These are phyloP conservation scores for Prosopis cineraria DNA, from an alignment of 306 rosid species.

Conservation along the genomic window DNA sequence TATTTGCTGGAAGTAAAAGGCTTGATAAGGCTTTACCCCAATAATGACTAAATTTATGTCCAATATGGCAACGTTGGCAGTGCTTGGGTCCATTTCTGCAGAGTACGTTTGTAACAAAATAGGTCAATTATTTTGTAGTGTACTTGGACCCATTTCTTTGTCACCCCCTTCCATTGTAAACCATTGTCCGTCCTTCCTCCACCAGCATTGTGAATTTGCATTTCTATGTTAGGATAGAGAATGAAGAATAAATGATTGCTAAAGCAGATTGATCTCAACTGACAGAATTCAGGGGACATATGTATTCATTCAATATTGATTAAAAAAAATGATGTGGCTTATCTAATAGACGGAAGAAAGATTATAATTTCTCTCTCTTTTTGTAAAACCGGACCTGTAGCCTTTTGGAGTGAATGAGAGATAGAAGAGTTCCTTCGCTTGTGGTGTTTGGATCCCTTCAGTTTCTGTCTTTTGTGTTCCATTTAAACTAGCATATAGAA, in stretches of 20 bases:
- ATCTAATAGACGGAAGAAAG: background rate
- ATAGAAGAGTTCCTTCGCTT: background rate
- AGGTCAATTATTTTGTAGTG: background rate
- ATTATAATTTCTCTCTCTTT: background rate
- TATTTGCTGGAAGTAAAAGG: background rate
- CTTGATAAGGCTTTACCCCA: background rate
- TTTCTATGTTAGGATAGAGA: background rate
- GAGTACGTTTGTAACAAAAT: background rate
- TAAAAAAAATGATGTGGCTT: background rate
- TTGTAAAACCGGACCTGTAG: background rate
- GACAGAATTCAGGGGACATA: background rate
- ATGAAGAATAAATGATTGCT: background rate
- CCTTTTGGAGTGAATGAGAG: background rate
- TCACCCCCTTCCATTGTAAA: background rate
- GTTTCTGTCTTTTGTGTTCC: background rate
- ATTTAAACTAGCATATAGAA: background rate
- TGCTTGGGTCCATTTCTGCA: slow-evolving; percentile 7
- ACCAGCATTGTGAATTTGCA: background rate
- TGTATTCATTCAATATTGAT: background rate
- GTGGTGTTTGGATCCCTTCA: background rate
- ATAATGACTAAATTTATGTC: background rate
- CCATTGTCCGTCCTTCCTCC: background rate
- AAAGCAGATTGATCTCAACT: background rate
- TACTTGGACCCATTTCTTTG: background rate
- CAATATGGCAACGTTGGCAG: slow-evolving; percentile 8